These are phyloP conservation scores for Fraxinus cuspidata DNA, from an alignment of 257 asterid species.

Conservation along the genomic window DNA sequence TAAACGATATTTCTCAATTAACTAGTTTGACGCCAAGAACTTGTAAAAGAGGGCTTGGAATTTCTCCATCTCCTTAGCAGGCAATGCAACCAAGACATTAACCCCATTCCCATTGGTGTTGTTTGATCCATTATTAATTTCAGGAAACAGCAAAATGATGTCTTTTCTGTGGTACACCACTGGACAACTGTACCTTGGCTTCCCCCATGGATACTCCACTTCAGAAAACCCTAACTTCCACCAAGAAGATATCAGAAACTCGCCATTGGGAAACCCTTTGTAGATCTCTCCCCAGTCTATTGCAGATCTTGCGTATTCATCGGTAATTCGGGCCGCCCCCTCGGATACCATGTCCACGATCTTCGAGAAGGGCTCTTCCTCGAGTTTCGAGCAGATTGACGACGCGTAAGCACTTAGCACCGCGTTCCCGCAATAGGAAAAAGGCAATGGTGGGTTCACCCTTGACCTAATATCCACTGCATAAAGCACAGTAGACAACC, in stretches of 20 bases:
- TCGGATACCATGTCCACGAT: conserved; percentile 54
- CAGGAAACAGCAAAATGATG: conserved; percentile 69
- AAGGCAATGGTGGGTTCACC: conserved; percentile 64
- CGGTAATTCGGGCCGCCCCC: conserved; percentile 62
- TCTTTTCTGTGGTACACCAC: conserved; percentile 75
- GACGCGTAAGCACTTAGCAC: conserved; percentile 70
- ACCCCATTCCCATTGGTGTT: conserved; percentile 44
- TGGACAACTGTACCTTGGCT: conserved; percentile 77
- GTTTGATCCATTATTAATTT: conserved; percentile 39
- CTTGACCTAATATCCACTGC: conserved; percentile 73
- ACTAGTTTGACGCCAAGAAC: conserved; percentile 21
- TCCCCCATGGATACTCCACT: conserved; percentile 84
- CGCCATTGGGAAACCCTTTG: conserved; percentile 91
- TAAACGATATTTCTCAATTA: background rate
- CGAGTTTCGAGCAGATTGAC: conserved; percentile 51
- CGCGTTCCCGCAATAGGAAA: conserved; percentile 70
- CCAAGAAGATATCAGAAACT: conserved; percentile 84
- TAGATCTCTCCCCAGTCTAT: conserved; percentile 85
- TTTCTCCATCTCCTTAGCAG: conserved; percentile 63
- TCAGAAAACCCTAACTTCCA: conserved; percentile 86
- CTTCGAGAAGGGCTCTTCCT: conserved; percentile 49
- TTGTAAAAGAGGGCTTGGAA: conserved; percentile 48
- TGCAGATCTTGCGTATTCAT: conserved; percentile 73
- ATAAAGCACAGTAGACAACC: conserved; percentile 53
- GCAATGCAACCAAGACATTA: conserved; percentile 80